These are phyloP conservation scores for Oryza meyeriana DNA, from an alignment of 176 grass and related monocot species.

Conservation along the genomic window DNA sequence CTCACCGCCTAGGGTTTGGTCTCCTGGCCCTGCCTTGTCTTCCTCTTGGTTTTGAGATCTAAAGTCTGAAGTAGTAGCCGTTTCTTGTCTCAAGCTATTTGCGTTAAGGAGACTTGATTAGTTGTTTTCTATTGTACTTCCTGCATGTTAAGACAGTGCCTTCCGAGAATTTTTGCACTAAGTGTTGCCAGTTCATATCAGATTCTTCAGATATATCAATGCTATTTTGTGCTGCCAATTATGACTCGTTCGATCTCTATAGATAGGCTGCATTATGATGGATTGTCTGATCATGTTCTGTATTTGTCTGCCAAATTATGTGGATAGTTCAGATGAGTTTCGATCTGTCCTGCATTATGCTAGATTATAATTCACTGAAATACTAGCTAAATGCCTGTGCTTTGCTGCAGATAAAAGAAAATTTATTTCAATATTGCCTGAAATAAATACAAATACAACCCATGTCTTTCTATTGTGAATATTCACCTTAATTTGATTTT, in stretches of 20 bases:
- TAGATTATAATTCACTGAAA: neutral
- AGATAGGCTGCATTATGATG: neutral
- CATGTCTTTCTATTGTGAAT: too few species aligned
- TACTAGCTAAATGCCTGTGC: too few species aligned
- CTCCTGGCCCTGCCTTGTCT: neutral
- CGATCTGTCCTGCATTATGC: neutral
- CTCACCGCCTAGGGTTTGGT: constrained; percentile 66
- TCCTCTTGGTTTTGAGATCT: constrained; percentile 40
- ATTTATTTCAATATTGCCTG: too few species aligned
- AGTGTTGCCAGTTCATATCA: constrained; percentile 28
- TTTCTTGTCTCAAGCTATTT: constrained; percentile 18
- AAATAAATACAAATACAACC: too few species aligned
- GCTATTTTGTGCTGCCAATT: neutral
- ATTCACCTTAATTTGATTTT: too few species aligned
- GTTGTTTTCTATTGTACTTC: constrained; percentile 20
- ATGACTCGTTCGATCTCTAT: neutral
- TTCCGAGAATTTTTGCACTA: constrained; percentile 31
- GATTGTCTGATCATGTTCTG: neutral
- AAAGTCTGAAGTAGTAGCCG: constrained; percentile 31
- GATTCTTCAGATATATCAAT: constrained; percentile 7
- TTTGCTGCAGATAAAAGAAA: too few species aligned
- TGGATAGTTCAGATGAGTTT: neutral
- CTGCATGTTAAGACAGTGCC: neutral
- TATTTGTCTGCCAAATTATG: neutral
- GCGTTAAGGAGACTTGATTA: constrained; percentile 38